A percentile compares a stretch with the other conserved stretches of the same genome.
These are phyloP conservation scores for Fibroporia radiculosa DNA, from an alignment of 768 basidiomycete species.

Conservation along the genomic window DNA sequence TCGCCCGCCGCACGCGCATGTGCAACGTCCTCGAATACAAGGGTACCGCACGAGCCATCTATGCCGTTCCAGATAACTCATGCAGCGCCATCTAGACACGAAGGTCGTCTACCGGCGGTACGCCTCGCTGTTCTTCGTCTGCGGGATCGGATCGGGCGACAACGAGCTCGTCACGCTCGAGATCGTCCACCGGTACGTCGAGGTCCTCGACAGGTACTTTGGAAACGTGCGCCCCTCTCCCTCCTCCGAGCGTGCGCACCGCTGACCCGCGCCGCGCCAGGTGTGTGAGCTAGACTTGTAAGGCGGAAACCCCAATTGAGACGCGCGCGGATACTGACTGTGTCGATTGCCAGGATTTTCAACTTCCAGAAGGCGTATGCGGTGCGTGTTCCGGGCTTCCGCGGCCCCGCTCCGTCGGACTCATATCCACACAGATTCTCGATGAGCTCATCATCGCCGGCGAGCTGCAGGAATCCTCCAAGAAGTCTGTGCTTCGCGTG, in stretches of 20 bases:
- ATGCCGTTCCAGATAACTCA: too few relatives aligned
- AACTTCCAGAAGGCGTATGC: constrained; percentile 97
- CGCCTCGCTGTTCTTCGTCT: constrained; percentile 92
- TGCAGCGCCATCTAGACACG: constrained; percentile 53
- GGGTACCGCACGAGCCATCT: too few relatives aligned
- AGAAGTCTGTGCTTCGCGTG: constrained; percentile 57
- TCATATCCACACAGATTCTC: constrained; percentile 48
- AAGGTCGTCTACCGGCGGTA: constrained; percentile 95
- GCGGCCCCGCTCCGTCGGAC: neutral
- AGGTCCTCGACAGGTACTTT: constrained; percentile 79
- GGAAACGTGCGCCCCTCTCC: constrained; percentile 55
- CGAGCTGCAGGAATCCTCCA: constrained; percentile 90
- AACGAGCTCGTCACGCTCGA: constrained; percentile 92
- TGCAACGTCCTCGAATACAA: constrained; percentile 98
- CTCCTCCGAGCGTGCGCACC: neutral
- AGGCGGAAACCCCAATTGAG: neutral
- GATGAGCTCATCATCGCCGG: constrained; percentile 93
- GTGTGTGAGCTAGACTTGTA: constrained; percentile 92
- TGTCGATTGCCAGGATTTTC: constrained; percentile 60
- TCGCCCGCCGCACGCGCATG: constrained; percentile 83
- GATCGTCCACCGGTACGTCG: constrained; percentile 90
- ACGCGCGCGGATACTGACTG: neutral
- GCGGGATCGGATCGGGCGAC: constrained; percentile 73
- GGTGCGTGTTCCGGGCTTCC: constrained; percentile 36
- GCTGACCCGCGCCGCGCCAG: constrained; percentile 27